These are phyloP conservation scores for Tuber indicum DNA, from an alignment of 495 filamentous ascomycete genomes.

Conservation along the genomic window DNA sequence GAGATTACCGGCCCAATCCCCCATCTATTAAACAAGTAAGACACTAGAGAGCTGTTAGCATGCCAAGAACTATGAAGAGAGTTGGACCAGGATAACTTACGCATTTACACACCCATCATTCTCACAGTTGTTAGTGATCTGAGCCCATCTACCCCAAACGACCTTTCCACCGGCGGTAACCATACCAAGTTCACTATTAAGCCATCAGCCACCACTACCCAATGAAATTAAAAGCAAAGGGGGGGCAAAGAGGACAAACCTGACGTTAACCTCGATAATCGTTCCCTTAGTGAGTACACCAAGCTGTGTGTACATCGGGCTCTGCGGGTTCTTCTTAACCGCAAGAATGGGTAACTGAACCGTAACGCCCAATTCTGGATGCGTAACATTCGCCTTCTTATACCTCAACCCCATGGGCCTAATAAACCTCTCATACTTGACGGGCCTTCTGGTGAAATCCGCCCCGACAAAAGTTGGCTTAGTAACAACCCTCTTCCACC, in stretches of 20 bases:
- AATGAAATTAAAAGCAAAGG: not conserved
- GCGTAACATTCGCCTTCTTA: conserved; percentile 91
- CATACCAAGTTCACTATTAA: conserved; percentile 66
- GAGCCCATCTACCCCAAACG: conserved; percentile 82
- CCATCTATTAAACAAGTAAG: not conserved
- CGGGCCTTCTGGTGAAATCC: conserved; percentile 84
- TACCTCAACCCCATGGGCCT: conserved; percentile 77
- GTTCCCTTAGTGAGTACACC: conserved; percentile 93
- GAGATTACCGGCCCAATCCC: not conserved
- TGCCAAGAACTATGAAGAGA: not conserved
- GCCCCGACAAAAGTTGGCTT: conserved; percentile 83
- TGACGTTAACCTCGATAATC: conserved; percentile 92
- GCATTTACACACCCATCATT: conserved; percentile 76
- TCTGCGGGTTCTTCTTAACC: conserved; percentile 98
- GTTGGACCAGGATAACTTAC: conserved; percentile 21
- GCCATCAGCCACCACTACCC: not conserved
- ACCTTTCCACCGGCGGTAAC: conserved; percentile 91
- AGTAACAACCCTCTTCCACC: conserved; percentile 95
- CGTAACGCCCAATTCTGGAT: conserved; percentile 77
- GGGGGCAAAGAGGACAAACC: not conserved
- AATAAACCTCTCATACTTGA: conserved; percentile 91
- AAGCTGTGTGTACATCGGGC: conserved; percentile 87
- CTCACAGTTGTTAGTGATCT: conserved; percentile 69
- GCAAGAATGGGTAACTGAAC: conserved; percentile 87
- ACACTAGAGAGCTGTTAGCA: not conserved